Conservation (phyloP, 2,329 filamentous ascomycete genomes). For the Colletotrichum phormii region DNA sequence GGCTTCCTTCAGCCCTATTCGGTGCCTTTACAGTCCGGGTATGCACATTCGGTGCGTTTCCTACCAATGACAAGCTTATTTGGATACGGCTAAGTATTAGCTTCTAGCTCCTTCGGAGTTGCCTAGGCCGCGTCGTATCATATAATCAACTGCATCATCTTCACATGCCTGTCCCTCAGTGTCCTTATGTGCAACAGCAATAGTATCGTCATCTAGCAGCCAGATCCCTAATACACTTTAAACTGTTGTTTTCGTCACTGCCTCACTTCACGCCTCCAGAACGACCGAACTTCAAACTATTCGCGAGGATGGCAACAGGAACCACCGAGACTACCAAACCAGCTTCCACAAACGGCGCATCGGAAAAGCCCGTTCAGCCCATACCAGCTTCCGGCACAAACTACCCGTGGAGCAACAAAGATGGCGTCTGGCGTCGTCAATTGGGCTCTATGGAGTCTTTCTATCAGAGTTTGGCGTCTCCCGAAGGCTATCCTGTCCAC, state of each 20-base stretch:
- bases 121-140: background rate
- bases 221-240: too few species aligned
- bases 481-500: background rate
- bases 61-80: background rate
- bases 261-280: background rate
- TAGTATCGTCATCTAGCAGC: too few species aligned
- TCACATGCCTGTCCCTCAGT: background rate
- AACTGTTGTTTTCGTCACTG: background rate
- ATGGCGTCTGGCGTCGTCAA: background rate
- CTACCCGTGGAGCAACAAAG: background rate
- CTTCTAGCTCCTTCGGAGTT: background rate
- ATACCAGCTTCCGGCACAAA: background rate
- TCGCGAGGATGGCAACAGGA: background rate
- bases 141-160: background rate
- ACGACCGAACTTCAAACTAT: too few species aligned
- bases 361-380: background rate
- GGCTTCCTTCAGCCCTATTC: background rate
- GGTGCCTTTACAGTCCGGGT: background rate
- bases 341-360: background rate
- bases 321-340: background rate
- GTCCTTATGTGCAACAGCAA: background rate
- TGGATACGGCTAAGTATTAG: background rate
- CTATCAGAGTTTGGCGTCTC: background rate
- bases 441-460: background rate
- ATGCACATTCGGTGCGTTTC: background rate